Conservation (phyloP, 495 filamentous ascomycete genomes). For the Bryoglossum gracile region DNA sequence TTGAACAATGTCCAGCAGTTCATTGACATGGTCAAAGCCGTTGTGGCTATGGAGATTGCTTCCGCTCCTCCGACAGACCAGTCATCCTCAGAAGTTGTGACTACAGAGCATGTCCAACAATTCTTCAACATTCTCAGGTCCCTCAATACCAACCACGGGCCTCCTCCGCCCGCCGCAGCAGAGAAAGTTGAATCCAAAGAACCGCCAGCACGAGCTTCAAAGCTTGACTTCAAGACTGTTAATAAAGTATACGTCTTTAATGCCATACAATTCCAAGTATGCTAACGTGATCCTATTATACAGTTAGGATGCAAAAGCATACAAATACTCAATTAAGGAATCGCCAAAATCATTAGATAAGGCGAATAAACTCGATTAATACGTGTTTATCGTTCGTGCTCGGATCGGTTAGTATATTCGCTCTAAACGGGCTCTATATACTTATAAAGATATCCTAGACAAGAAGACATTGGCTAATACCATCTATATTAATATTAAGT, state of each 20-base stretch:
- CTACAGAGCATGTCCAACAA: no score
- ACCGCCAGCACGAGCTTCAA: neutral
- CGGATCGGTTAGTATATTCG: conserved; percentile 5
- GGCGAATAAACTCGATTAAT: conserved; percentile 62
- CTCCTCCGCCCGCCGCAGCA: no score
- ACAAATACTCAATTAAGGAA: conserved; percentile 72
- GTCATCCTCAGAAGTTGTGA: no score
- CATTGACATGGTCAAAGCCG: conserved; percentile 14
- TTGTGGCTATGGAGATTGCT: conserved; percentile 9
- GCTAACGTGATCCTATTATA: conserved; percentile 28
- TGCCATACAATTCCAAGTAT: neutral
- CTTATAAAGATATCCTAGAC: conserved; percentile 4
- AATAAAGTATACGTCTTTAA: neutral
- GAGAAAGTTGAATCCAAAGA: neutral
- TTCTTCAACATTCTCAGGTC: no score
- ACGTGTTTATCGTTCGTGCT: conserved; percentile 68
- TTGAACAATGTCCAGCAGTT: conserved; percentile 9
- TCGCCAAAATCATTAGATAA: conserved; percentile 55
- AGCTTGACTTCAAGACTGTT: neutral
- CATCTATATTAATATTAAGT: conserved; percentile 18
- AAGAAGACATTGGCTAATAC: conserved; percentile 7
- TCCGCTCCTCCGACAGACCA: no score
- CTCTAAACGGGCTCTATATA: neutral
- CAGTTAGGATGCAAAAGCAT: conserved; percentile 48
- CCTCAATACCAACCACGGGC: no score